Base-by-base conservation (phyloP, 306 rosid genomes). In the Citrullus mucosospermus region DNA sequence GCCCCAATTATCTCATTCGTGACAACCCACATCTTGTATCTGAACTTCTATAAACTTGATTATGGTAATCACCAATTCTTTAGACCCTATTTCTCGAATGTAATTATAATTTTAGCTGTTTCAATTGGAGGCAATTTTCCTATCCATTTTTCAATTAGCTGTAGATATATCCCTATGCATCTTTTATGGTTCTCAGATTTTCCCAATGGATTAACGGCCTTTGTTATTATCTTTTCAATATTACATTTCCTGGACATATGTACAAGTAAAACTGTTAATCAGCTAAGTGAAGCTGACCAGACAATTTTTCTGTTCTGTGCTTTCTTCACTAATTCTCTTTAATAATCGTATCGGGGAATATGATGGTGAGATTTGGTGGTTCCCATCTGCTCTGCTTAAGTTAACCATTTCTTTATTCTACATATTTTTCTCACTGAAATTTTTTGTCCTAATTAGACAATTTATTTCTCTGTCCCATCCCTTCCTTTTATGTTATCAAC, bases 1-100 rank as follows among this genome's bases (percentile, higher is more conserved):
- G 99, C 99, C 63, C 99, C 99, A 34, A 79, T 92, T 85, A 56
- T 86, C 70, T 93, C 99, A 13, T 92, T 95, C 80, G 89, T 92
- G 79, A 87, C 97, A 58, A 95, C 97, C 41, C 97, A 95, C 85
- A 88, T 95, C 84, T 73, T 95, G 88, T 95, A 88, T 83, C 93
- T 95, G 80, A 95, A 95, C 84, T 88, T 86, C 88, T 95, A 91
- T 57, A 85, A 87, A 54, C 89, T 95, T 80, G 89, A 90, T 81
- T 76, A 86, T 11, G 96, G 99, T 92, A 92, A 86, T 80, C 81
- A 66, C 69, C 77, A 61, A 83, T 48, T 69, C 30, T 79, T 58
- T 54, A 9, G 51, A 39, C 79, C 17, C 7, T 46, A 6, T 74
- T 16, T 72, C 79, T 61, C 75, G 78, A 69, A 11, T 41, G 75